Conservation (phyloP, 1,284 basidiomycete species). For the Puccinia brachypodii region DNA sequence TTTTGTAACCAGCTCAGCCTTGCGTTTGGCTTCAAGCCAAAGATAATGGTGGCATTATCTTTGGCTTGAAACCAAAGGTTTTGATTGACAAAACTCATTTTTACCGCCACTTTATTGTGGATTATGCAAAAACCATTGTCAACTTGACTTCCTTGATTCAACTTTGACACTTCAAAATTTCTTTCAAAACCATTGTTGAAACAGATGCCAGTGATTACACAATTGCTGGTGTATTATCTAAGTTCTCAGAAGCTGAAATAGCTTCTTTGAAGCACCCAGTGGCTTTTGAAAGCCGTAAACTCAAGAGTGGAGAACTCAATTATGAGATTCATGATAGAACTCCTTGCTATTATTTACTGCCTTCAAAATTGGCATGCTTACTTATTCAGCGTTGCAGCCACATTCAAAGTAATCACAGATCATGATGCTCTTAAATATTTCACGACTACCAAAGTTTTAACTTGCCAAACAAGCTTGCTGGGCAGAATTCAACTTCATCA, state of each 20-base stretch:
- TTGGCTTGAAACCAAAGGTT: no score
- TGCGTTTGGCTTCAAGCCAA: no score
- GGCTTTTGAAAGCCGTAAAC: not conserved
- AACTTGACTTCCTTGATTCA: constrained; percentile 55
- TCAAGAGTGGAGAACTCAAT: not conserved
- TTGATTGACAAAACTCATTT: no score
- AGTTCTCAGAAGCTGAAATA: not conserved
- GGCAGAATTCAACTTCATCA: constrained; percentile 8
- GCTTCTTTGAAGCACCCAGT: not conserved
- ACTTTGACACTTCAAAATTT: not conserved
- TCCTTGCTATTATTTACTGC: not conserved
- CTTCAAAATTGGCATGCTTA: not conserved
- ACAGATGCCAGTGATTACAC: not conserved
- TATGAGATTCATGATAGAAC: constrained; percentile 11
- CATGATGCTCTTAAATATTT: not conserved
- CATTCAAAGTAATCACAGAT: not conserved
- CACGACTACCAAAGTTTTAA: not conserved
- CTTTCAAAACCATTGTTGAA: not conserved
- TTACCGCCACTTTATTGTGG: constrained; percentile 59
- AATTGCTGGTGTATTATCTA: not conserved
- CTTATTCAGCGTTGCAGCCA: not conserved
- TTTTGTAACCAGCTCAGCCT: no score
- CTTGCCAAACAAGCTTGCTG: constrained; percentile 10
- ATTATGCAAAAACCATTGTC: constrained; percentile 57
- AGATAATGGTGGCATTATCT: no score